Evolutionary conservation across 345 rosid genomes (phyloP), one percentile per base, ranked within the genome.

Genomic region (Hirschfeldia incana): DNA sequence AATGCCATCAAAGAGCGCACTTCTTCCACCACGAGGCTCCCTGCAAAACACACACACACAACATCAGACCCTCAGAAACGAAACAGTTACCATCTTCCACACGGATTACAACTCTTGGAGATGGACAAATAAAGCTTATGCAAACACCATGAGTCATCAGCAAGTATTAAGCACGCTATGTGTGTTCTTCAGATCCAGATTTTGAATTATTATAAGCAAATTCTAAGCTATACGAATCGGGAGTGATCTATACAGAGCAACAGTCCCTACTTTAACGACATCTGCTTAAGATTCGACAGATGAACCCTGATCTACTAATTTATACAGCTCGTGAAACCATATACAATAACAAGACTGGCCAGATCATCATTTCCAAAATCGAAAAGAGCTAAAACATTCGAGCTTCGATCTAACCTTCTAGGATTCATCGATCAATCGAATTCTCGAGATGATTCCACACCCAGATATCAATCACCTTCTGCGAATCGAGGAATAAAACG

Each of bases 1-100:
- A 6, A 92, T 88, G 65, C 97, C 97, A 83, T 94, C 97, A 84
- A 92, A 94, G 42, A 92, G 94, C 37, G 92, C 83, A 66, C 85
- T 83, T 85, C 90, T 91, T 69, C 78, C 86, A 75, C 83, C 88
- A 42, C 92, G 95, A 55, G 79, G 69, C 72, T 94, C 98, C 92
- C 97, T 92, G 85, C 12, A 65, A 21, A 34, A 73, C 2, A 1
- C 57, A 46, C 6, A 42, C 49, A 15, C 21, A 21, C 21, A 29
- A 62, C 4, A 62, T 8, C 12, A 42, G 13, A 9, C n/a, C 6
- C 51, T 44, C 51, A 21, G 21, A 21, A 21, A 21, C 21, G 21
- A 21, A 21, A 21, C 21, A 44, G 5, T 63, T 9, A 9, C 51
- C 70, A 73, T 67, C 30, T 57, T 72, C 4, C 65, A 59, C 55